These are phyloP conservation scores for Microdochium trichocladiopsis DNA, from an alignment of 2,329 filamentous ascomycete genomes.

Conservation along the genomic window DNA sequence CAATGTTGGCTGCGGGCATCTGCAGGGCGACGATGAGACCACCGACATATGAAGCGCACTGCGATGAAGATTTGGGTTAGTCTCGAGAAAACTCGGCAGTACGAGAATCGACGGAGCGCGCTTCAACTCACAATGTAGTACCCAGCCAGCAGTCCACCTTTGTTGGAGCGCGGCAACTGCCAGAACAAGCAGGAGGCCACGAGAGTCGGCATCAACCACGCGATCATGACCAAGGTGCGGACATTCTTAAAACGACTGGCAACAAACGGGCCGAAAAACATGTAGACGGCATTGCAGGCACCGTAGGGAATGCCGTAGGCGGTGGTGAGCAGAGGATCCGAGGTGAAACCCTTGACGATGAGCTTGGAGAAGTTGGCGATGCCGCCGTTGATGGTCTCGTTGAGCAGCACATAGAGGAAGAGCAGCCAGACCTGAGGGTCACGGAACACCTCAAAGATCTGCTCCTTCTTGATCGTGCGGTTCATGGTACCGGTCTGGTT, in stretches of 20 bases:
- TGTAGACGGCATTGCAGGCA: slow-evolving; percentile 3
- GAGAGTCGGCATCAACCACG: slow-evolving; percentile 3
- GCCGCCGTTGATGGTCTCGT: slow-evolving; percentile 15
- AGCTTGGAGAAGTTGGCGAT: slow-evolving; percentile 3
- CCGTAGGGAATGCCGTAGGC: slow-evolving; percentile 4
- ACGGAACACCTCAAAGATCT: slow-evolving; percentile 3
- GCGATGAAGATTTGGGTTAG: not conserved
- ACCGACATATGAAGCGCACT: slow-evolving; percentile 30
- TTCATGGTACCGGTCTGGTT: slow-evolving; percentile 23
- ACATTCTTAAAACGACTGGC: slow-evolving; percentile 3
- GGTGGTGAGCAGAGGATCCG: slow-evolving; percentile 1
- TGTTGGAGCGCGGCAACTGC: slow-evolving; percentile 3
- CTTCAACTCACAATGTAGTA: slow-evolving; percentile 32
- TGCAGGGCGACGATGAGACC: slow-evolving; percentile 36
- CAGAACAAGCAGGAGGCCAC: slow-evolving; percentile 4
- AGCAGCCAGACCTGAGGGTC: slow-evolving; percentile 3
- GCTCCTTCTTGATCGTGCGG: slow-evolving; percentile 3
- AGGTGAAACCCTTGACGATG: slow-evolving; percentile 5
- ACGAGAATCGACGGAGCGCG: too few species aligned
- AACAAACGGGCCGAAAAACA: slow-evolving; percentile 2
- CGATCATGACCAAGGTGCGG: slow-evolving; percentile 3
- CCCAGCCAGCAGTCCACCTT: slow-evolving; percentile 11
- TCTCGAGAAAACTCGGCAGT: not conserved
- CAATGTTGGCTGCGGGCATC: slow-evolving; percentile 28
- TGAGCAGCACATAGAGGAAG: slow-evolving; percentile 6